Evolutionary conservation across 345 rosid species (phyloP).

Genomic region (Euphorbia tirucalli): DNA sequence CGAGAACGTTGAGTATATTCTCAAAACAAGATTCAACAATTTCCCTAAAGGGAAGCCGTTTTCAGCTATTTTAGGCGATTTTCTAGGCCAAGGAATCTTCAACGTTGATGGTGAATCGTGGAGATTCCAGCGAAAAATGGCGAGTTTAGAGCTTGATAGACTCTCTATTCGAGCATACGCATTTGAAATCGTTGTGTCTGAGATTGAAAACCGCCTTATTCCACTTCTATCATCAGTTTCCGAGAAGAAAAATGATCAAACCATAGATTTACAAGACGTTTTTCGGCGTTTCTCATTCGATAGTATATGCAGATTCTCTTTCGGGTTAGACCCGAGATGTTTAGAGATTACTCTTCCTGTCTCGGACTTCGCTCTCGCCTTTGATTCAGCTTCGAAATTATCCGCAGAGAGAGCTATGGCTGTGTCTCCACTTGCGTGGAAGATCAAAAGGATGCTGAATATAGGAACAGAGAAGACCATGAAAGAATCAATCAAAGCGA

Average conservation of each 20-base stretch:
- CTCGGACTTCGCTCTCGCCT: conserved; percentile 53
- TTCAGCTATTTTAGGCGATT: no score
- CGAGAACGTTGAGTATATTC: conserved; percentile 62
- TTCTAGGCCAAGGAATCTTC: conserved; percentile 78
- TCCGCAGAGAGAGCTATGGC: conserved; percentile 65
- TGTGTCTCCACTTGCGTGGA: no score
- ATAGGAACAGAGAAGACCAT: no score
- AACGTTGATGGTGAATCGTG: conserved; percentile 74
- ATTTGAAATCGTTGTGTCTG: conserved; percentile 45
- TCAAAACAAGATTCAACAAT: no score
- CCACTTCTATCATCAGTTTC: conserved; percentile 40
- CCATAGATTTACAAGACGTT: conserved; percentile 61
- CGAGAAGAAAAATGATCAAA: neutral
- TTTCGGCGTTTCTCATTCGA: conserved; percentile 66
- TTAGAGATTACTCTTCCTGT: conserved; percentile 50
- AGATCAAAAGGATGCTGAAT: no score
- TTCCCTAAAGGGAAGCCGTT: no score
- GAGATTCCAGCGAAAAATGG: conserved; percentile 66
- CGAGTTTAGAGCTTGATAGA: conserved; percentile 54
- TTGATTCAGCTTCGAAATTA: conserved; percentile 57
- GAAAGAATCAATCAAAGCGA: no score
- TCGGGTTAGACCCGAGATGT: conserved; percentile 69
- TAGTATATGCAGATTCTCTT: conserved; percentile 53
- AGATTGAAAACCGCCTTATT: conserved; percentile 50
- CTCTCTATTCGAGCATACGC: conserved; percentile 48